phyloP scores from a whole-genome alignment of 2,329 filamentous ascomycete genomes.

The Paraphoma chrysanthemicola region DNA sequence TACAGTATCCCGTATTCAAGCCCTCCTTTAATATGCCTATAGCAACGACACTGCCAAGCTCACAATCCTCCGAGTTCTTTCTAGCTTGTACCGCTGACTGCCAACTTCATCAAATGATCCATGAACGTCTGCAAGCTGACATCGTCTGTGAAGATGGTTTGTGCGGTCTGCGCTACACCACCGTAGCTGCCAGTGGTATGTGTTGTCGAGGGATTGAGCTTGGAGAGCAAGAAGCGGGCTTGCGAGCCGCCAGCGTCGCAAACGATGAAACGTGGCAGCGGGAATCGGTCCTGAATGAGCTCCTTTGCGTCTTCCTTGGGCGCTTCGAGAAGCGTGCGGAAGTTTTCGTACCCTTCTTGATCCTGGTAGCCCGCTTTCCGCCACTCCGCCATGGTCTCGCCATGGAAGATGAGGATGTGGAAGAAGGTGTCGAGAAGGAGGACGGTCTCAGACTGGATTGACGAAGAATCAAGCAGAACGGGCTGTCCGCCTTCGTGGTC shows the following conservation, averaged over 20 bases:
- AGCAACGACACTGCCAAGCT: no score
- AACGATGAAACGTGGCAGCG: conserved; percentile 97
- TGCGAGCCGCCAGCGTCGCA: conserved; percentile 98
- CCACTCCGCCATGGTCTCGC: conserved; percentile 97
- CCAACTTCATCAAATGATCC: conserved; percentile 96
- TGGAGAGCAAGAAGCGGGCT: conserved; percentile 93
- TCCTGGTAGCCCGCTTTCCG: conserved; percentile 97
- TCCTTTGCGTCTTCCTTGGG: conserved; percentile 98
- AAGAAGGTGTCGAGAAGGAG: conserved; percentile 98
- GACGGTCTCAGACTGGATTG: conserved; percentile 92
- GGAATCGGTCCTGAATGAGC: conserved; percentile 95
- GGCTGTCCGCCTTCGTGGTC: conserved; percentile 92
- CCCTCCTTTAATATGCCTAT: no score
- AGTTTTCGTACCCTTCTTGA: conserved; percentile 98
- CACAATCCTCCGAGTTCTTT: background rate
- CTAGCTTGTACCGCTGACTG: conserved; percentile 46
- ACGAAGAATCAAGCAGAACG: conserved; percentile 94
- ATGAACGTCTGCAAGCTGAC: conserved; percentile 98
- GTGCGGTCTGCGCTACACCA: conserved; percentile 85
- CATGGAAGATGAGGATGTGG: conserved; percentile 99
- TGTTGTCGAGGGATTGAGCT: conserved; percentile 96
- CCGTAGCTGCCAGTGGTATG: conserved; percentile 94
- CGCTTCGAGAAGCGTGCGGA: conserved; percentile 83
- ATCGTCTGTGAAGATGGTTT: conserved; percentile 99
- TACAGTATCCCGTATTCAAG: background rate